Base-by-base conservation (phyloP, 2,329 filamentous ascomycete genomes). In the Microcyclosporella mali region DNA sequence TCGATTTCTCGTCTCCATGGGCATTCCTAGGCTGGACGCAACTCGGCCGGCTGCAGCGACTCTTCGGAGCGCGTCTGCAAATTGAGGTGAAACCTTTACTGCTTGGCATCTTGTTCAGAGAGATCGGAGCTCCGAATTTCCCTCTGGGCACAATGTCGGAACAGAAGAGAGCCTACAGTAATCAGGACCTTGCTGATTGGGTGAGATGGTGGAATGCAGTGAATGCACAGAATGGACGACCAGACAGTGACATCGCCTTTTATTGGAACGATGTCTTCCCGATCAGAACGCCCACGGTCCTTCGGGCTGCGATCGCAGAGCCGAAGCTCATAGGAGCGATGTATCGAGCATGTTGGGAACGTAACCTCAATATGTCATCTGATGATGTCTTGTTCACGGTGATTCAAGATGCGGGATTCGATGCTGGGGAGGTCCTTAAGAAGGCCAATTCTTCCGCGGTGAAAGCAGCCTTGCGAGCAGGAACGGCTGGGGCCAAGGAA, bases 71-170 rank as follows among this genome's bases (percentile, higher is more conserved):
- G 21, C 41, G 41, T 3, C 25, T 55, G 18, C 32, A 33, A 8
- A 49, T 55, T 12, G 50, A 48, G 12, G 50, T 53, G 50, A 55
- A 55, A 34, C 52, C 52, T 3, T 55, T 55, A 14, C 14, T 55
- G 33, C 45, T 55, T 4, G 52, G 50, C 0, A 55, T 55, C 3
- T n/a, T 55, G 37, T 55, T 55, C 27, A 37, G 52, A 15, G 47
- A 55, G 47, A 55, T 55, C 33, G 52, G 52, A 16, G 52, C 52
- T 1, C 52, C 52, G 2, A 49, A 55, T 31, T 27, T 45, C 12
- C 52, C 52, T 3, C 43, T 41, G 42, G 32, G 41, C 9, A 48
- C 50, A 1, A 37, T 53, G 11, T 55, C 52, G 2, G 45, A 50
- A 39, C 52, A 55, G 31, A 53, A 51, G 16, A 27, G 44, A 14